Conservation (phyloP, 306 rosid genomes). For the Vigna nakashimae region DNA sequence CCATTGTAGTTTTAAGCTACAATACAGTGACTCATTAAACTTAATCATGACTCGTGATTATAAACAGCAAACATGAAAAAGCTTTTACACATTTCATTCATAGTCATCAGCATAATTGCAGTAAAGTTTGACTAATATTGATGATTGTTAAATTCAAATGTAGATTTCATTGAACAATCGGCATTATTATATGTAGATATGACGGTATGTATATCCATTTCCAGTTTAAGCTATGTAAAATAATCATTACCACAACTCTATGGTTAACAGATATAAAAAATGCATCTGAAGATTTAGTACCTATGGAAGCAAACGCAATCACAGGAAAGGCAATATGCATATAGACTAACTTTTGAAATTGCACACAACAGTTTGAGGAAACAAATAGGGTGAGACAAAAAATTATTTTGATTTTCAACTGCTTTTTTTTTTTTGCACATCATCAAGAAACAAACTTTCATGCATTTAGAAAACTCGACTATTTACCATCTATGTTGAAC, state of each 20-base stretch:
- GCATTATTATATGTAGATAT: background rate
- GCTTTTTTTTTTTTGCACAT: background rate
- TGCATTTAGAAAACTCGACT: too few relatives aligned
- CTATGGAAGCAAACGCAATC: conserved; percentile 17
- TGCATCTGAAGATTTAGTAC: conserved; percentile 4
- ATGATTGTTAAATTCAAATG: conserved; percentile 40
- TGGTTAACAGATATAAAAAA: conserved; percentile 9
- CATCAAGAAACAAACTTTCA: background rate
- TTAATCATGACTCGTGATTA: conserved; percentile 5
- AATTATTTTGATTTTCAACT: background rate
- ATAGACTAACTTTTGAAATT: background rate
- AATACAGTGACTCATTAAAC: conserved; percentile 36
- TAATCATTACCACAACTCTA: background rate
- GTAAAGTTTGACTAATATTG: conserved; percentile 42
- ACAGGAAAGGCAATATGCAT: conserved; percentile 12
- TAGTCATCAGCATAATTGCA: conserved; percentile 32
- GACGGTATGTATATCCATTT: conserved; percentile 34
- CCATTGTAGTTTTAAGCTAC: conserved; percentile 20
- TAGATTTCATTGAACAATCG: conserved; percentile 28
- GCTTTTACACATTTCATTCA: conserved; percentile 11
- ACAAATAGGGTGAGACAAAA: background rate
- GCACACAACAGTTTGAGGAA: background rate
- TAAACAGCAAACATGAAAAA: conserved; percentile 29
- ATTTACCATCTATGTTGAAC: too few relatives aligned
- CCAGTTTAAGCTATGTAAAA: conserved; percentile 18